Conservation (phyloP, 2,329 filamentous ascomycete species). For the Ustilaginoidea virens region DNA sequence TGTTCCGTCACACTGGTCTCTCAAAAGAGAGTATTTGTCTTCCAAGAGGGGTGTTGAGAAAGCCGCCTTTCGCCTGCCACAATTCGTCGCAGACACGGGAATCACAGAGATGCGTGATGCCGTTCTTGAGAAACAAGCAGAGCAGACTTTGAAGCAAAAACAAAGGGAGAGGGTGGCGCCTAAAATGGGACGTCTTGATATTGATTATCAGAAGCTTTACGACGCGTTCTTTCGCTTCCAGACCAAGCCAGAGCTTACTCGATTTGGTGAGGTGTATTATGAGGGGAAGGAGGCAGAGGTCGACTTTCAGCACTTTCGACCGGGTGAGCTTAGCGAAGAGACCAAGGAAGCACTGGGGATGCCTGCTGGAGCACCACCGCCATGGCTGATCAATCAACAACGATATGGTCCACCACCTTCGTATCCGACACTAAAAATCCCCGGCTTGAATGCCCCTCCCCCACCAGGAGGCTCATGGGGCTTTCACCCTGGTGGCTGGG, state of each 20-base stretch:
- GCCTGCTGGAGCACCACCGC: slow-evolving; percentile 79
- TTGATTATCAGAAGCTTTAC: slow-evolving; percentile 96
- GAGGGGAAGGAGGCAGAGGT: slow-evolving; percentile 98
- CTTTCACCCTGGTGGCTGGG: slow-evolving; percentile 88
- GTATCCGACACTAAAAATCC: slow-evolving; percentile 89
- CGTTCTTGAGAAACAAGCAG: slow-evolving; percentile 86
- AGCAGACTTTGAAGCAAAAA: slow-evolving; percentile 85
- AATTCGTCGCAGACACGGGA: slow-evolving; percentile 94
- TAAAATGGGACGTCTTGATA: slow-evolving; percentile 94
- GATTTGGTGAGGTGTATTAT: slow-evolving; percentile 98
- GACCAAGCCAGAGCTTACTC: slow-evolving; percentile 83
- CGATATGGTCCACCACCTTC: slow-evolving; percentile 84
- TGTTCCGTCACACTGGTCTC: slow-evolving; percentile 83
- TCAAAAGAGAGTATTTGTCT: slow-evolving; percentile 93
- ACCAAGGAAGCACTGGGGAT: slow-evolving; percentile 89
- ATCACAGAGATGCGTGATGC: slow-evolving; percentile 98
- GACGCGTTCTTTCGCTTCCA: slow-evolving; percentile 98
- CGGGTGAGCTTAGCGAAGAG: slow-evolving; percentile 78
- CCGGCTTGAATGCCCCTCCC: slow-evolving; percentile 84
- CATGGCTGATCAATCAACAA: slow-evolving; percentile 96
- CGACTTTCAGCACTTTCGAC: slow-evolving; percentile 76
- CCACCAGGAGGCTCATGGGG: slow-evolving; percentile 86
- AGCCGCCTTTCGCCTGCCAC: slow-evolving; percentile 77
- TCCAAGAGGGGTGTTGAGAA: slow-evolving; percentile 97
- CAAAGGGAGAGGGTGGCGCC: slow-evolving; percentile 86